phyloP scores from a whole-genome alignment of 495 filamentous ascomycete species.

The Talaromyces borbonicus region DNA sequence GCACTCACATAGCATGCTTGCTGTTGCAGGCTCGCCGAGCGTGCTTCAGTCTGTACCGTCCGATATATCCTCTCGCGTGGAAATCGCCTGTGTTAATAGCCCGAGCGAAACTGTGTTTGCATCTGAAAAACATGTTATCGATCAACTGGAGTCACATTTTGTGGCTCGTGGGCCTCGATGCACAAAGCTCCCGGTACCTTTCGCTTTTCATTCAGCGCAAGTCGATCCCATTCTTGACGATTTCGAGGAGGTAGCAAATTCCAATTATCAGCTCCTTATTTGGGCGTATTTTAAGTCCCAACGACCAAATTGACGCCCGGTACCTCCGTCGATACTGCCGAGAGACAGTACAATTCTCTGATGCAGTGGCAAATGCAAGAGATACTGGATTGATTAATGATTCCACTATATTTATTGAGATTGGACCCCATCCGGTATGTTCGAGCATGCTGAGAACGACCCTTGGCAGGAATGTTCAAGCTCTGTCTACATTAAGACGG shows the following conservation, averaged over 20 bases:
- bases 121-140: conserved; percentile 32
- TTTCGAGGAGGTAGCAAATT: conserved; percentile 24
- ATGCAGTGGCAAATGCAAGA: conserved; percentile 17
- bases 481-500: conserved; percentile 34
- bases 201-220: conserved; percentile 46
- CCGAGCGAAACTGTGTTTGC: conserved; percentile 51
- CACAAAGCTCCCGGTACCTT: conserved; percentile 34
- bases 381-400: conserved; percentile 14
- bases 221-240: conserved; percentile 39
- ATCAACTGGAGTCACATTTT: background rate
- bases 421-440: conserved; percentile 31
- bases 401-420: conserved; percentile 22
- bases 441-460: conserved; percentile 13
- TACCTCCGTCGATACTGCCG: conserved; percentile 21
- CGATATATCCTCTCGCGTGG: background rate
- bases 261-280: background rate
- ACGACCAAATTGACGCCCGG: conserved; percentile 13
- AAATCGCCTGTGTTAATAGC: conserved; percentile 57
- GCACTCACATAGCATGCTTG: conserved; percentile 40
- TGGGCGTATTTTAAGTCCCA: conserved; percentile 3
- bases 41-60: conserved; percentile 18
- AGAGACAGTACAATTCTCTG: conserved; percentile 21
- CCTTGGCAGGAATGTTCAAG: conserved; percentile 17
- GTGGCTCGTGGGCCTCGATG: conserved; percentile 11
- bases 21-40: conserved; percentile 21